These are phyloP conservation scores for Hemisphaericaspora xylanilytica DNA, from an alignment of 1,139 yeast genomes.

Conservation along the genomic window DNA sequence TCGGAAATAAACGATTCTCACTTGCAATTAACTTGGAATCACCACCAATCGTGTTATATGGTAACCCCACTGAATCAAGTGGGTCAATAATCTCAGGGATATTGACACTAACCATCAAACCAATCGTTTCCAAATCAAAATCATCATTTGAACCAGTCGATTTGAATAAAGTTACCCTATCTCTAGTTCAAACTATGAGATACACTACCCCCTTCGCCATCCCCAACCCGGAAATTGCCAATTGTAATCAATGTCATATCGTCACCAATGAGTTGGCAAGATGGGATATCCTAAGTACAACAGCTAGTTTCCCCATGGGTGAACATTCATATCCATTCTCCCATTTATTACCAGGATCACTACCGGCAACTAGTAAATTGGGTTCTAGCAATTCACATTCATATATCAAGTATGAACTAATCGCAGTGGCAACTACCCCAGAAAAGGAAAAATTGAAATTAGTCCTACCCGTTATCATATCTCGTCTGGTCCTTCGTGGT, in stretches of 20 bases:
- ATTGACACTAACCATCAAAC: constrained; percentile 26
- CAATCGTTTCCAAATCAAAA: constrained; percentile 2
- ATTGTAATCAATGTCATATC: constrained; percentile 58
- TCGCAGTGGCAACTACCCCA: constrained; percentile 50
- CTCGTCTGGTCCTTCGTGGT: constrained; percentile 76
- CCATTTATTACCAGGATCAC: constrained; percentile 84
- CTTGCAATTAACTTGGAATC: constrained; percentile 72
- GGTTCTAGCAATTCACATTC: constrained; percentile 55
- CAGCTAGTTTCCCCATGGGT: constrained; percentile 58
- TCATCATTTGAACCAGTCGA: constrained; percentile 24
- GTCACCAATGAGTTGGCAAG: constrained; percentile 65
- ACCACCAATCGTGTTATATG: constrained; percentile 87
- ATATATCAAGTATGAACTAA: constrained; percentile 67
- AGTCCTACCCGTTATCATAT: constrained; percentile 67
- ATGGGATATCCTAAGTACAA: constrained; percentile 77
- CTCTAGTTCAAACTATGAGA: constrained; percentile 66
- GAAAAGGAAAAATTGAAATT: constrained; percentile 36
- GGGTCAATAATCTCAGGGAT: constrained; percentile 88
- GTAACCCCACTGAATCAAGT: constrained; percentile 70
- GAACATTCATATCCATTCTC: constrained; percentile 88
- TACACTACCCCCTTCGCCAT: constrained; percentile 66
- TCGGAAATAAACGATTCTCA: constrained; percentile 9
- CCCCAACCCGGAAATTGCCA: constrained; percentile 41
- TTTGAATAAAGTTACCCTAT: constrained; percentile 58
- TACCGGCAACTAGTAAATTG: constrained; percentile 74